Evolutionary conservation across 176 grass and related monocot species (phyloP).

Genomic region (Pontederia paniculata): DNA sequence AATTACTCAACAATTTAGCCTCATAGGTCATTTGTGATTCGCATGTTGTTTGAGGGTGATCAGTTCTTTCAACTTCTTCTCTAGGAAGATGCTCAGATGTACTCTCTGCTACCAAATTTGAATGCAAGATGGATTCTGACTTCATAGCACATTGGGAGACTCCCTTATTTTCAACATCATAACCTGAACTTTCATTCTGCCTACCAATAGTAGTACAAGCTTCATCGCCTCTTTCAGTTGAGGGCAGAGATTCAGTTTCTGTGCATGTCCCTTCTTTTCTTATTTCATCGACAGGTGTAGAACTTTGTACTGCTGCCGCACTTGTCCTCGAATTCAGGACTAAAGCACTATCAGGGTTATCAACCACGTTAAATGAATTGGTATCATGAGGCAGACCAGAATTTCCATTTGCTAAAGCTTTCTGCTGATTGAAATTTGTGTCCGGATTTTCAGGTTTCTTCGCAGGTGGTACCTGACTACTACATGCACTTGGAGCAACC

Average conservation of each 20-base stretch:
- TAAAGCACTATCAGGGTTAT: conserved; percentile 22
- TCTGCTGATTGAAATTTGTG: conserved; percentile 37
- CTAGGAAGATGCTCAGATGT: neutral
- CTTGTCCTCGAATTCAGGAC: conserved; percentile 19
- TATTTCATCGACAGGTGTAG: conserved; percentile 9
- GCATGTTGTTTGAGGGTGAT: neutral
- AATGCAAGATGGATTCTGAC: neutral
- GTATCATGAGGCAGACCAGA: conserved; percentile 24
- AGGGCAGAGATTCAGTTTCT: conserved; percentile 16
- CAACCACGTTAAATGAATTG: conserved; percentile 16
- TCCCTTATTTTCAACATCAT: neutral
- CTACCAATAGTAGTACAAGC: neutral
- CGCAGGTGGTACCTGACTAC: conserved; percentile 22
- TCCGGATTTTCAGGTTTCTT: conserved; percentile 27
- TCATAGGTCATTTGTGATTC: neutral
- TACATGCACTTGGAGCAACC: conserved; percentile 28
- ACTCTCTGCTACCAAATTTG: neutral
- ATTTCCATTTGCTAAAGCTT: conserved; percentile 45
- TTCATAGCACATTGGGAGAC: neutral
- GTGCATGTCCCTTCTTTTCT: conserved; percentile 18
- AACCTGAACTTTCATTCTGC: neutral
- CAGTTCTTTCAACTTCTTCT: neutral
- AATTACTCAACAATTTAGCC: neutral
- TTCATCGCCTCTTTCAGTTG: neutral
- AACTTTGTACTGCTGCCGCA: conserved; percentile 21